Conservation (phyloP, 1,139 yeast genomes). For the Hyphopichia fennica region DNA sequence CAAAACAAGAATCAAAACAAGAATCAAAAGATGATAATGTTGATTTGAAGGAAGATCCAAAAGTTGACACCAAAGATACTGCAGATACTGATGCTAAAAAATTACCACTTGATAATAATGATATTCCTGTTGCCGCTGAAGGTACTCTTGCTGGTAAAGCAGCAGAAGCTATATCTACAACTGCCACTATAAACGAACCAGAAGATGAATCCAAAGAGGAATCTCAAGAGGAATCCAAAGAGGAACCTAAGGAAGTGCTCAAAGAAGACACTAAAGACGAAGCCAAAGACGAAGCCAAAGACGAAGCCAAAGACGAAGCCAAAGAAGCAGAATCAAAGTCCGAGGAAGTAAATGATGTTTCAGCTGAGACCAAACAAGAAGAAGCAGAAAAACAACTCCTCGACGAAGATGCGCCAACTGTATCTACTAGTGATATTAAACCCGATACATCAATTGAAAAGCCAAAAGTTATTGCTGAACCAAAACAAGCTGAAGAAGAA, state of each 20-base stretch:
- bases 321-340: conserved; percentile 3
- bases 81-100: neutral
- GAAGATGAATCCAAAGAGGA: neutral
- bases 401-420: conserved; percentile 2
- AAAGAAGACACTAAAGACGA: too few relatives aligned
- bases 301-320: conserved; percentile 5
- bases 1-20: conserved; percentile 6
- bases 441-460: neutral
- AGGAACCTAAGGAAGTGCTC: neutral
- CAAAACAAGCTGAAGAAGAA: neutral
- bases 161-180: conserved; percentile 1
- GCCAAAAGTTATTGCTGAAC: neutral
- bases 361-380: conserved; percentile 4
- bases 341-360: conserved; percentile 3
- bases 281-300: conserved; percentile 6
- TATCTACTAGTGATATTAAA: conserved; percentile 2
- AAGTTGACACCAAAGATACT: neutral
- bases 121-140: conserved; percentile 1
- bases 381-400: conserved; percentile 6
- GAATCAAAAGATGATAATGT: conserved; percentile 2
- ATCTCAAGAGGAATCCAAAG: neutral
- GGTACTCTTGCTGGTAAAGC: conserved; percentile 2
- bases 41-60: conserved; percentile 1
- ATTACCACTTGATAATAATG: neutral
- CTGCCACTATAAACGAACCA: neutral